Evolutionary conservation across 441 rosid species (phyloP), one percentile per base, ranked within the genome.

Genomic region (Brassica hybrid): DNA sequence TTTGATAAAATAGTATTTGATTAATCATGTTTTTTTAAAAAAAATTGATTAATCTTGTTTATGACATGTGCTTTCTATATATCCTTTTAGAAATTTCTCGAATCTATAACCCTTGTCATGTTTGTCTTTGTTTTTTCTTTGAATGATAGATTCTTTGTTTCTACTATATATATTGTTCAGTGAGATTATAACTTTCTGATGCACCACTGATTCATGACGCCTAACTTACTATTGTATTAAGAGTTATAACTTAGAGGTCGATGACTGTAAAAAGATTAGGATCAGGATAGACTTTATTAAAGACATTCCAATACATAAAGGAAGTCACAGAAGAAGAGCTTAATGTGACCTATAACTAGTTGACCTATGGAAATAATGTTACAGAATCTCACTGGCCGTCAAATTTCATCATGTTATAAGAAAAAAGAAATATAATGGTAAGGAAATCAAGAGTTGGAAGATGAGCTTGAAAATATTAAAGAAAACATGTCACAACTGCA

Each of bases 101-200:
- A 66, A 36, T 50, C 57, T 50, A 50, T 52, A 52, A 52, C 58
- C 58, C 58, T 57, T 60, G 76, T 72, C 67, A 71, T 71, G 67
- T 19, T 13, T 23, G 61, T n/a, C 76, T 68, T 80, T 85, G 60
- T 79, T 17, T 16, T 38, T 38, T 38, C 45, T 38, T 38, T 38
- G 45, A 0, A 38, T 9, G 45, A 38, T 38, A 9, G 45, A 38
- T 38, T 38, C 11, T 38, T 38, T 38, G 45, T 38, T 38, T 38
- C 45, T 38, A 38, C 10, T 38, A 38, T 38, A 38, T 38, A 38
- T 38, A 38, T 38, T 38, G 45, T 10, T 38, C 45, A 38, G 45
- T 38, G 45, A 38, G 45, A 38, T 38, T 38, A 38, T 8, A 38
- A 38, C 45, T 38, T 38, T 38, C 45, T 10, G 45, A 38, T 9